Conservation (phyloP, 1,284 basidiomycete genomes). For the Leccinum solheimii region DNA sequence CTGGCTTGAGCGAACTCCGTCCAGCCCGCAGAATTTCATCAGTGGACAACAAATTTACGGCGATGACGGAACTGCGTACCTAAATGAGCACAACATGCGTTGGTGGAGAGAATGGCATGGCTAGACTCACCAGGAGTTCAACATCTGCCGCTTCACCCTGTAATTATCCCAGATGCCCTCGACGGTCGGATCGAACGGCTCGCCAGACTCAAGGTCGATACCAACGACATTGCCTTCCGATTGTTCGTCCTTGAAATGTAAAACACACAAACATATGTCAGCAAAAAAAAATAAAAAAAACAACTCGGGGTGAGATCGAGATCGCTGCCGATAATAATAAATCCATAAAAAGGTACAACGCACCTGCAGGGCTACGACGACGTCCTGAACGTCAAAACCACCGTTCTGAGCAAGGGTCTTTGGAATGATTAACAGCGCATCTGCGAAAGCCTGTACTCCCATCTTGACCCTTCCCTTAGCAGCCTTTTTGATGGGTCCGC, state of each 20-base stretch:
- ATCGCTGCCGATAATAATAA: constrained; percentile 4
- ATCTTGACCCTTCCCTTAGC: constrained; percentile 98
- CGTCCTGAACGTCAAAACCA: constrained; percentile 97
- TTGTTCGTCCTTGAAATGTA: constrained; percentile 74
- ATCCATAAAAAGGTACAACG: constrained; percentile 19
- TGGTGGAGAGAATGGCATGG: constrained; percentile 11
- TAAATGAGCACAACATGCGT: constrained; percentile 24
- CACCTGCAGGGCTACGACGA: constrained; percentile 87
- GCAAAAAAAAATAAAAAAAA: neutral
- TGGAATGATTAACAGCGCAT: constrained; percentile 92
- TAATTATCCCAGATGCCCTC: constrained; percentile 99
- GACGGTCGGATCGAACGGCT: constrained; percentile 94
- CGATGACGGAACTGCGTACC: constrained; percentile 86
- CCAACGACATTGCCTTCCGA: constrained; percentile 91
- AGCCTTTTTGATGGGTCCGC: constrained; percentile 75
- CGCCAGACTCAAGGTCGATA: constrained; percentile 89
- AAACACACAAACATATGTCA: neutral
- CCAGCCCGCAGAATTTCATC: constrained; percentile 96
- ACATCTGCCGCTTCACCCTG: constrained; percentile 97
- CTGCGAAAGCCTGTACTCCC: constrained; percentile 96
- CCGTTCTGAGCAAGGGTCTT: constrained; percentile 97
- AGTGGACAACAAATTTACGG: constrained; percentile 91
- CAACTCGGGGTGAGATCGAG: constrained; percentile 8
- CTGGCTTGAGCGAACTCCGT: constrained; percentile 82
- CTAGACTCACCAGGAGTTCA: constrained; percentile 83